phyloP scores from a whole-genome alignment of 1,139 yeast species.

The Geotrichum restrictum region DNA sequence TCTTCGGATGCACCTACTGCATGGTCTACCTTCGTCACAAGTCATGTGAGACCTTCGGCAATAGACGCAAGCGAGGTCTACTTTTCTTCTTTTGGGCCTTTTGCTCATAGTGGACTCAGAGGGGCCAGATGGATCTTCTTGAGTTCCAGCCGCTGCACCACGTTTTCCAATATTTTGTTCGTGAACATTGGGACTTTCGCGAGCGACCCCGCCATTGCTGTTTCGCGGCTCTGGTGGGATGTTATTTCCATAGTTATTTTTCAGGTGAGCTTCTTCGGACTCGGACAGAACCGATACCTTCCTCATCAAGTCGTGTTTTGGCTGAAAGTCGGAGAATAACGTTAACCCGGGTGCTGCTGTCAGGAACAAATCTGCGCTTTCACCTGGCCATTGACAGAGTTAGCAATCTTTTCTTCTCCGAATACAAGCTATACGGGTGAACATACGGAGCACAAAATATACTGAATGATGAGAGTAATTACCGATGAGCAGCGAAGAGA shows the following conservation, averaged over 20 bases:
- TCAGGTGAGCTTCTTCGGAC: no score
- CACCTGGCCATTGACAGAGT: background rate
- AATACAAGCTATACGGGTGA: no score
- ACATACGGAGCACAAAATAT: no score
- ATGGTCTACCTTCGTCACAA: conserved; percentile 76
- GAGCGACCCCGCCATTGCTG: no score
- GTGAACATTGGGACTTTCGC: background rate
- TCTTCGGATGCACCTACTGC: conserved; percentile 79
- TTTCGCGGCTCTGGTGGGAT: no score
- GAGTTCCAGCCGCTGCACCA: background rate
- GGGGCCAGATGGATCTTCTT: background rate
- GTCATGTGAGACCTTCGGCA: conserved; percentile 94
- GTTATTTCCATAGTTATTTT: no score
- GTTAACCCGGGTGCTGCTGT: no score
- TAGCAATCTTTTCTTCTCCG: no score
- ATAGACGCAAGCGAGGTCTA: conserved; percentile 70
- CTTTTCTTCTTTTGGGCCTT: conserved; percentile 29
- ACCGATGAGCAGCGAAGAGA: no score
- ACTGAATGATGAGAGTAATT: no score
- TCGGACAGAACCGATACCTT: no score
- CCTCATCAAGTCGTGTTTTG: background rate
- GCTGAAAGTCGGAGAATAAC: background rate
- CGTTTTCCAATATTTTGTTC: background rate
- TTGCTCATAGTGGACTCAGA: background rate
- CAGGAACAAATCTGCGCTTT: no score